Percentiles rank a stretch among this genome's conserved stretches.
Evolutionary conservation across 768 basidiomycete genomes (phyloP).

Genomic region (Exidia glandulosa): DNA sequence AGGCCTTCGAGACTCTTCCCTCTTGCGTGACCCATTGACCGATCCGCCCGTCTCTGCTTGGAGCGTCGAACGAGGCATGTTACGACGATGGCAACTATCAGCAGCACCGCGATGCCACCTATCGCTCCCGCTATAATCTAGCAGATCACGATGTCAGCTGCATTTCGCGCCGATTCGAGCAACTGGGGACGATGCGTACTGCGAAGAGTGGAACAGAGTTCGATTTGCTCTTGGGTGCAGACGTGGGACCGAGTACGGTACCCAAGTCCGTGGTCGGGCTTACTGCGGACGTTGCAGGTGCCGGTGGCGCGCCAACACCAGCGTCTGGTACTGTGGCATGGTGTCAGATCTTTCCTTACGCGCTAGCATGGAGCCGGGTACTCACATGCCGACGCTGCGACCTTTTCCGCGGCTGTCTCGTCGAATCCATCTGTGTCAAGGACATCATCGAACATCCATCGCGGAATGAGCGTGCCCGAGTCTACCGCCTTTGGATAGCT

Average conservation of each 20-base stretch:
- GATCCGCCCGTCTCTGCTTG: neutral
- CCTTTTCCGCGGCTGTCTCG: neutral
- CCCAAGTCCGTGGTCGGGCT: no score
- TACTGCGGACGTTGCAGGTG: no score
- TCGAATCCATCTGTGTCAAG: neutral
- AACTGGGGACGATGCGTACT: neutral
- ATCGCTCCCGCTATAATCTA: neutral
- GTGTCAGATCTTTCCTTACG: no score
- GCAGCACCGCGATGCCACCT: neutral
- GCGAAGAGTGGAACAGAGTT: neutral
- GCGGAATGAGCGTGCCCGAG: neutral
- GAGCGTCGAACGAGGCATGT: neutral
- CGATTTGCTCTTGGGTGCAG: no score
- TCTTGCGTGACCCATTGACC: neutral
- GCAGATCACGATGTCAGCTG: neutral
- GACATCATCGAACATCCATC: neutral
- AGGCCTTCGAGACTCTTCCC: neutral
- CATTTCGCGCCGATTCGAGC: neutral
- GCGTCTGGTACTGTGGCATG: no score
- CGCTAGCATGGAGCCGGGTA: no score
- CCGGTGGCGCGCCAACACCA: no score
- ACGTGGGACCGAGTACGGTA: no score
- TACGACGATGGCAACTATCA: neutral
- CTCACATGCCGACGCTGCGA: neutral
- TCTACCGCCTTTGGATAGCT: neutral